Base-by-base conservation (phyloP, 495 filamentous ascomycete species). In the Penicillium steckii region DNA sequence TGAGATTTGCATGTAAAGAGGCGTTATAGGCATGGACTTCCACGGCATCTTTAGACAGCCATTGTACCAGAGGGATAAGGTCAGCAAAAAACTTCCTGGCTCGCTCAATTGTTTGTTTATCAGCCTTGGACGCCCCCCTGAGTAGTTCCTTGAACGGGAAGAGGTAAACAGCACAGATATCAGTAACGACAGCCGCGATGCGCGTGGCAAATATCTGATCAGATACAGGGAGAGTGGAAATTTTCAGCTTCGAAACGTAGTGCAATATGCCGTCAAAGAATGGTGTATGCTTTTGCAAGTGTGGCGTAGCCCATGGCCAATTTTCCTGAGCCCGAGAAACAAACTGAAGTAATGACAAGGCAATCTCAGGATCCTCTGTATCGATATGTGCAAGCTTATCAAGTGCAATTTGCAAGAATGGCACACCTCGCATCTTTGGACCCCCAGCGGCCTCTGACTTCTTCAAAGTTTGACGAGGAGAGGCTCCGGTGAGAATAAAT, bases 161-260 rank as follows among this genome's bases (percentile, higher is more conserved):
- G 17, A 96, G 69, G 67, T 93, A 90, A 75, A 97, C 90, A n/a
- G 93, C 86, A 37, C 96, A 83, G 42, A 95, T 85, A 59, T 96
- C 89, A 15, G 89, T 88, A 50, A 94, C 82, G 52, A 88, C 85
- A 15, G 90, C 86, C 5, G 89, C 88, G 53, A 93, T 87, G 42
- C 86, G 79, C 30, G 85, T 84, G 57, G 87, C 78, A 56, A 83
- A 68, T 10, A 77, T 73, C 45, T 72, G 74, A 25, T 70, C 60
- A 22, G 47, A 57, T 26, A 72, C 75, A 56, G 69, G 65, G 68
- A 63, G 62, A 42, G 46, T 79, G 56, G 61, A 80, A 60, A 65
- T 81, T 19, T 75, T 69, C 43, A 93, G 61, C 27, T 80, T 79
- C 17, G 83, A 83, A 22, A 91, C 81, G 62, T 86, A 89, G 21